These are phyloP conservation scores for Beauveria medogensis DNA, from an alignment of 2,329 filamentous ascomycete genomes.

Conservation along the genomic window DNA sequence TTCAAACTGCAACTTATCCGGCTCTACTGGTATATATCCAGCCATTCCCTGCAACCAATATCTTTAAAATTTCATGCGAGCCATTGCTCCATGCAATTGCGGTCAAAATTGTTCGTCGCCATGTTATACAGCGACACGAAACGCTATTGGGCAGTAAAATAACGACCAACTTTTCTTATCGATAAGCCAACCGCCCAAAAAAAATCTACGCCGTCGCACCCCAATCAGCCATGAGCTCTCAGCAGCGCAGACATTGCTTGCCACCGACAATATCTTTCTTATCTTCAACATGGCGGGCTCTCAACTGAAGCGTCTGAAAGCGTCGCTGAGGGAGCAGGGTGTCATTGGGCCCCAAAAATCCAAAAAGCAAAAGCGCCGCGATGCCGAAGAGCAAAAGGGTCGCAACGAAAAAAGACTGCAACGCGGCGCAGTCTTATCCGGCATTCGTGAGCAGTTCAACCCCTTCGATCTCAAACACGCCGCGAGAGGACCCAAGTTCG, in stretches of 20 bases:
- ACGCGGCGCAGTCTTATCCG: slow-evolving; percentile 67
- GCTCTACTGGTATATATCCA: too few relatives aligned
- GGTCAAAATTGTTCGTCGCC: too few relatives aligned
- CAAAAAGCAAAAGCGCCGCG: slow-evolving; percentile 83
- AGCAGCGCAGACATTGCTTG: background rate
- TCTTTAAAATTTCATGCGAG: too few relatives aligned
- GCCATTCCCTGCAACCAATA: too few relatives aligned
- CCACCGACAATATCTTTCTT: background rate
- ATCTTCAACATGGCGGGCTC: slow-evolving; percentile 70
- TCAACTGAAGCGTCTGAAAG: slow-evolving; percentile 91
- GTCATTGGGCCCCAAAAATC: slow-evolving; percentile 87
- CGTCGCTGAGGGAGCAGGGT: slow-evolving; percentile 80
- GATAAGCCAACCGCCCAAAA: slow-evolving; percentile 7
- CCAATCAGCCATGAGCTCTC: background rate
- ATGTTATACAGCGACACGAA: too few relatives aligned
- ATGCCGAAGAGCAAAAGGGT: slow-evolving; percentile 56
- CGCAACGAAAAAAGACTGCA: slow-evolving; percentile 66
- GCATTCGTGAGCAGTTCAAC: slow-evolving; percentile 93
- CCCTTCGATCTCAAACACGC: slow-evolving; percentile 90
- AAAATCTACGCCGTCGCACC: background rate
- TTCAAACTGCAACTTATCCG: too few relatives aligned
- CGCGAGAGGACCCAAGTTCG: slow-evolving; percentile 71
- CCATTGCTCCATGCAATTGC: too few relatives aligned
- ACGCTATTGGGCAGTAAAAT: too few relatives aligned
- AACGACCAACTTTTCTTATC: background rate